Evolutionary conservation across 306 rosid genomes (phyloP).

Genomic region (Quercus glauca): DNA sequence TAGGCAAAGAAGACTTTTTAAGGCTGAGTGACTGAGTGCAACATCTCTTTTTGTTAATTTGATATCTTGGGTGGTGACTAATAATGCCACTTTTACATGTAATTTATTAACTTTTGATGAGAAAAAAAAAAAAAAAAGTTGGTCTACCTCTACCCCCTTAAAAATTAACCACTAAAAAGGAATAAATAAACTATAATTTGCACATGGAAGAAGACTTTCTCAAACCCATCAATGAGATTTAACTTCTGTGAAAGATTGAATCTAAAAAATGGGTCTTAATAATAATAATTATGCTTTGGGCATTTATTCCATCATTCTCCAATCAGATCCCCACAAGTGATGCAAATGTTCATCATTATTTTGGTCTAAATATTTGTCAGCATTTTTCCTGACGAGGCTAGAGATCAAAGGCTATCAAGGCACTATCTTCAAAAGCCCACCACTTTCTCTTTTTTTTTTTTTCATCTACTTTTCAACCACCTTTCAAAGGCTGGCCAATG

Average conservation of each 20-base stretch:
- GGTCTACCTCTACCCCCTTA: background rate
- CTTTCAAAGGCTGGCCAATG: conserved; percentile 1
- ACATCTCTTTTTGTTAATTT: background rate
- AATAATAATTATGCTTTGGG: background rate
- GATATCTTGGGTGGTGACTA: background rate
- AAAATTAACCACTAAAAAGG: background rate
- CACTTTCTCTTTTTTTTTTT: conserved; percentile 6
- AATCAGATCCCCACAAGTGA: background rate
- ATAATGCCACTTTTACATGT: background rate
- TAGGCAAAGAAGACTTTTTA: background rate
- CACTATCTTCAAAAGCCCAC: conserved; percentile 11
- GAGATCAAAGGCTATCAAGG: background rate
- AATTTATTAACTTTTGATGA: background rate
- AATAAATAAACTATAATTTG: background rate
- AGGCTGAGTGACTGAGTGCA: background rate
- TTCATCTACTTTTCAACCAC: background rate
- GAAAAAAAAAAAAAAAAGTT: background rate
- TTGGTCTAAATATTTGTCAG: conserved; percentile 9
- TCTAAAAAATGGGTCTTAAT: background rate
- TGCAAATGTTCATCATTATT: background rate
- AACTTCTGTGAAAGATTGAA: background rate
- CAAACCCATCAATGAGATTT: background rate
- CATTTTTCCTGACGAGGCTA: conserved; percentile 1
- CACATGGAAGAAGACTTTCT: background rate
- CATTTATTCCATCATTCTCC: conserved; percentile 3